phyloP scores from a whole-genome alignment of 345 rosid genomes.

The Eucalyptus erythrocorys region DNA sequence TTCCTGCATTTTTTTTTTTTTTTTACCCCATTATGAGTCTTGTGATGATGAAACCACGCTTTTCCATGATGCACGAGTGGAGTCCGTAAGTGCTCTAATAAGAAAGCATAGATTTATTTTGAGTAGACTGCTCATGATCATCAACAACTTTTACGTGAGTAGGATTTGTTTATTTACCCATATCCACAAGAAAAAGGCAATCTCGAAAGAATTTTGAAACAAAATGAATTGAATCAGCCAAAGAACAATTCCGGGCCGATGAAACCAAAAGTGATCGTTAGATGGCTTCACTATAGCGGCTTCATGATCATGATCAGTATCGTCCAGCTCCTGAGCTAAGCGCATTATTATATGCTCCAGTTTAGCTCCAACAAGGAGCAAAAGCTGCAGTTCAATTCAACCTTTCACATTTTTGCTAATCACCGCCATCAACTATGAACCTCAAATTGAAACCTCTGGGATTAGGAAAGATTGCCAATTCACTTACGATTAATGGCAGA shows the following conservation, averaged over 20 bases:
- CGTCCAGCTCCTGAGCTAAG: constrained; percentile 33
- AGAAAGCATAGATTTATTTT: neutral
- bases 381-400: constrained; percentile 27
- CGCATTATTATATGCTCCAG: constrained; percentile 55
- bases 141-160: neutral
- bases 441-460: neutral
- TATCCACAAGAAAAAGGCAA: neutral
- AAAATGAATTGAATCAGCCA: neutral
- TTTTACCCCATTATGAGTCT: constrained; percentile 74
- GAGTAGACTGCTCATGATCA: neutral
- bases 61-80: constrained; percentile 80
- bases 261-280: constrained; percentile 73
- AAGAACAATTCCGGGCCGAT: rapidly evolving
- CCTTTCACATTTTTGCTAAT: neutral
- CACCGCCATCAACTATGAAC: neutral
- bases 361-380: constrained; percentile 77
- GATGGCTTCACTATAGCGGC: constrained; percentile 49
- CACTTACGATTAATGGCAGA: constrained; percentile 72
- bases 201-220: neutral
- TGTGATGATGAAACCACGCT: constrained; percentile 42
- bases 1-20: neutral
- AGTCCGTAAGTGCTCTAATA: constrained; percentile 63
- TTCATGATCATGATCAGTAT: neutral
- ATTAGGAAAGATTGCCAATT: neutral
- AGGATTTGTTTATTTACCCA: neutral